Base-by-base conservation (phyloP, 176 grass and related monocot genomes). In the Alopecurus myosuroides region DNA sequence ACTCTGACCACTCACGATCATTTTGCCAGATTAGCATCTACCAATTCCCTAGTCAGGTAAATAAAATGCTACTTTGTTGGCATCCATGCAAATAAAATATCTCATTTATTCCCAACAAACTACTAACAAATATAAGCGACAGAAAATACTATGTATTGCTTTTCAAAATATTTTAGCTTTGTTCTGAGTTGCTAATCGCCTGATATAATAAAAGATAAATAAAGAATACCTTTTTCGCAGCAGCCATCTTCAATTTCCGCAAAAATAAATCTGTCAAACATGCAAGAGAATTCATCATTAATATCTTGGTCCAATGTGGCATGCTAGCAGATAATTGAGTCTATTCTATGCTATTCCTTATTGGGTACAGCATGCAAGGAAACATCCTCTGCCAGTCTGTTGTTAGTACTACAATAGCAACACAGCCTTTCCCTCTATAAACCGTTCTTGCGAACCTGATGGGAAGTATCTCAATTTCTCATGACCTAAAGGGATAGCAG, bases 201-300 rank as follows among this genome's bases (percentile, higher is more conserved):
- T 70, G 2, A 37, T 26, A 42, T 4, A 83, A 35, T 6, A 83
- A 75, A 80, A 45, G 51, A 25, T 41, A 15, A 36, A 34, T 74
- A n/a, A 77, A 78, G 23, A 6, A 11, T 87, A 98, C 93, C 88
- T 95, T 95, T 89, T 75, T 92, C 57, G 94, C 91, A 79, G 91
- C 93, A 81, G 88, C 91, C 72, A 76, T 64, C 91, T 86, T 93
- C 83, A 98, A 56, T 42, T 95, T 98, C 78, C 65, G 74, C 86
- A 92, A 64, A 79, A 95, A 98, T 62, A 48, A 7, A 84, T 87
- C 96, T 98, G 91, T 60, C 33, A 76, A 88, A 42, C 36, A 45
- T 10, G 34, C 25, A 79, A 87, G n/a, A 80, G 74, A 62, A 77
- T 40, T 39, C 70, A 52, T 66, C 74, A 85, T 52, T 62, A 82